These are phyloP conservation scores for Phaeosphaeriaceae sp. DNA, from an alignment of 2,329 filamentous ascomycete genomes.

Conservation along the genomic window DNA sequence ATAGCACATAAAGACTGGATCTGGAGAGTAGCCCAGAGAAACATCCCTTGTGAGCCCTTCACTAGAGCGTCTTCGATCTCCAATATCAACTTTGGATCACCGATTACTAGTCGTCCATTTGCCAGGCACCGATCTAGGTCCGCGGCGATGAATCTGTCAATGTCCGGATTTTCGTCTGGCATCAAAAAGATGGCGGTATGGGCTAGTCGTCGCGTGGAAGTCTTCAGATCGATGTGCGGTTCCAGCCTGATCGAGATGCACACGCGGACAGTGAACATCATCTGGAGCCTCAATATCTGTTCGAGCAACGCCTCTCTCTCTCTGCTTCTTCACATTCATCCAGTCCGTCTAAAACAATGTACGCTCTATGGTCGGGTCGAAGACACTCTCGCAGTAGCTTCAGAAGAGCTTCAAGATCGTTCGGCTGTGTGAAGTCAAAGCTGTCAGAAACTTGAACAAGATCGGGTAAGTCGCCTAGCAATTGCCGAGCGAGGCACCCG, in stretches of 20 bases:
- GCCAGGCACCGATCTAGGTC: slow-evolving; percentile 34
- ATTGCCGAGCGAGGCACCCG: slow-evolving; percentile 45
- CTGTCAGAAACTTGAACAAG: not conserved
- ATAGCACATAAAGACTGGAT: slow-evolving; percentile 37
- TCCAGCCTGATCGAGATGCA: not conserved
- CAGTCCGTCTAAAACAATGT: not conserved
- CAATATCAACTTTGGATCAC: slow-evolving; percentile 35
- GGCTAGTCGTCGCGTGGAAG: not conserved
- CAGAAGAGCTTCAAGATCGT: too few species aligned
- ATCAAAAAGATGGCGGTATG: slow-evolving; percentile 12
- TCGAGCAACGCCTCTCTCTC: not conserved
- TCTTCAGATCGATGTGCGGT: not conserved
- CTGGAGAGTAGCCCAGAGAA: slow-evolving; percentile 30
- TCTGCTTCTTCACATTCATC: not conserved
- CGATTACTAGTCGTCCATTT: slow-evolving; percentile 22
- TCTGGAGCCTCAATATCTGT: not conserved
- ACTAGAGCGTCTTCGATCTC: slow-evolving; percentile 33
- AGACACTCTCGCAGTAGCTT: too few species aligned
- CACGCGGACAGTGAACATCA: not conserved
- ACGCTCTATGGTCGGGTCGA: not conserved
- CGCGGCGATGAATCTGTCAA: slow-evolving; percentile 31
- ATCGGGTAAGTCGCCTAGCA: slow-evolving; percentile 28
- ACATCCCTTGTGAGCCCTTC: slow-evolving; percentile 27
- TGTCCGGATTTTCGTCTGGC: slow-evolving; percentile 28
- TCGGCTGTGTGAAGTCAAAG: not conserved